Evolutionary conservation across 805 yeast species (phyloP), one percentile per base, ranked within the genome.

Genomic region (Barnettozyma vustinii): DNA sequence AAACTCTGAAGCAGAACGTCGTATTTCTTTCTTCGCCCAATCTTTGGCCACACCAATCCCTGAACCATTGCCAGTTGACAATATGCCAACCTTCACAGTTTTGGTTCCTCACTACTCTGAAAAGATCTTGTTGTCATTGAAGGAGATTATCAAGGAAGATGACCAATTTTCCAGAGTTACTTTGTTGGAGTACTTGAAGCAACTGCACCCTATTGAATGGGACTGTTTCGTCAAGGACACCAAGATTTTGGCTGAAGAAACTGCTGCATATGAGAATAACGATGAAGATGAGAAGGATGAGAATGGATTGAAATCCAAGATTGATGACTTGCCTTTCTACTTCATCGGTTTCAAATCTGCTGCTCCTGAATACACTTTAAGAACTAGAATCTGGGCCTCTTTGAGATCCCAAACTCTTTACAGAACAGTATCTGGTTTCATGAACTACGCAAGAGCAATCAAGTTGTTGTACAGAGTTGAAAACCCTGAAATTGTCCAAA

Each of bases 341-440:
- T 87, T 96, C 68, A 87, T 92, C 65, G 99, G 98, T 68, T 92
- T 89, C 82, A 92, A 94, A 73, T 83, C 95, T 60, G 97, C 97
- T 60, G 95, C 96, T 51, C 97, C 97, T 36, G 97, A 91, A 67
- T 94, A 88, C 72, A 88, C 96, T 48, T 73, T 94, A 64, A 84
- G 99, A 74, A 94, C 98, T 9, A 80, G 99, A 74, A 89, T 92
- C 59, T 92, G 99, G 99, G 99, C 99, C 37, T 92, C 98, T 25
- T 79, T 94, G 62, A 83, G 99, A 72, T 86, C 97, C 37, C 99
- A 92, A 75, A 94, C 99, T 33, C 74, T 92, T 62, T 92, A 92
- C 74, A 84, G 99, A 70, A 94, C 99, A 43, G 92, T 92, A 46
- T 87, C 97, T 48, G 99, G 99, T 63, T 94, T 92, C 75, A 92